Evolutionary conservation across 75 land plant species (phyloP), one percentile per base, ranked within the genome.

Genomic region (Cupressus sempervirens): DNA sequence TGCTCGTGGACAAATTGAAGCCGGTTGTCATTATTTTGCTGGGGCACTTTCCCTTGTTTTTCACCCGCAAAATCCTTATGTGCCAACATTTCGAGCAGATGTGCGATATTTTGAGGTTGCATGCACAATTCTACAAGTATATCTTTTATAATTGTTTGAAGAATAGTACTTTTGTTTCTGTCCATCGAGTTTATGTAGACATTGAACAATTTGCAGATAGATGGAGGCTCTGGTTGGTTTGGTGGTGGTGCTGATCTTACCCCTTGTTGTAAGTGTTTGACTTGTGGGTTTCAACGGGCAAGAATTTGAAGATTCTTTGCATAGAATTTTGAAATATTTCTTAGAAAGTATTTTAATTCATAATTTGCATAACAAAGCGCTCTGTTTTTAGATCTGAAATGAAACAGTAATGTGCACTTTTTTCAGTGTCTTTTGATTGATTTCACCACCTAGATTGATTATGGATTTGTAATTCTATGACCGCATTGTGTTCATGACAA

Each of bases 191-290:
- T 23, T 18, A 32, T 46, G 32, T 35, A 30, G 40, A 76, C 70
- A 84, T 43, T 65, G 58, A 70, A 35, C 16, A 38, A 56, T 15
- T 1, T 83, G 72, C 85, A 87, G 90, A 83, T 87, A 26, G 88
- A 88, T 54, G 89, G 87, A 73, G 30, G 86, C 40, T 53, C 26
- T 38, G 91, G 91, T 70, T 90, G 91, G 91, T 90, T 90, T 90
- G 91, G 91, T 35, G 91, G 91, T 70, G 91, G 91, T 34, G 91
- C 91, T 0, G 91, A 90, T 82, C 86, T 90, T n/a, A 90, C 91
- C 46, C 91, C 91, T 41, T 81, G 74, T 75, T 90, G 91, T 90
- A 88, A 90, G 68, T 34, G 70, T 86, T 65, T 18, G 83, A 56
- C 36, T 48, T 77, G 80, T 15, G 7, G 13, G 43, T 40, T 46